Evolutionary conservation across 2,329 filamentous ascomycete species (phyloP).

Genomic region (Trichoderma atroviride): DNA sequence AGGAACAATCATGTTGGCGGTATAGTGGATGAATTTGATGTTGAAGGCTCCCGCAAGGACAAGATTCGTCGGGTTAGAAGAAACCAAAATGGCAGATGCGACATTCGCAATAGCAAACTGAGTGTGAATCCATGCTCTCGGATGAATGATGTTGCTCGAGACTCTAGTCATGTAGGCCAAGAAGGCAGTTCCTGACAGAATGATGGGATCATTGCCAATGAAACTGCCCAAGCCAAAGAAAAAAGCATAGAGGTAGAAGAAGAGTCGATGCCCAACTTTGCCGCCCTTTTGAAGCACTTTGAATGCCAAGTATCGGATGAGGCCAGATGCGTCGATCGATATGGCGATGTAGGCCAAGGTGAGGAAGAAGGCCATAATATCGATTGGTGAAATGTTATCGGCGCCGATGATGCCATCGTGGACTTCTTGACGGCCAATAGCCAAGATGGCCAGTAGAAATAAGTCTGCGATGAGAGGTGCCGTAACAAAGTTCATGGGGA

Average conservation of each 20-base stretch:
- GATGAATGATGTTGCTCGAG: slow-evolving; percentile 71
- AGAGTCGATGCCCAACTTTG: slow-evolving; percentile 66
- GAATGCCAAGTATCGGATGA: slow-evolving; percentile 71
- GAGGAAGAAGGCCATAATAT: slow-evolving; percentile 76
- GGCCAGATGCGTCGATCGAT: slow-evolving; percentile 73
- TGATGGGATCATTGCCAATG: slow-evolving; percentile 76
- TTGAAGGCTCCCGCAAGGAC: slow-evolving; percentile 72
- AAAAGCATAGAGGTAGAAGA: slow-evolving; percentile 73
- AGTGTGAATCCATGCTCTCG: slow-evolving; percentile 71
- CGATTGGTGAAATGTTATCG: slow-evolving; percentile 67
- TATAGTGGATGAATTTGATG: slow-evolving; percentile 73
- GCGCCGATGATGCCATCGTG: slow-evolving; percentile 68
- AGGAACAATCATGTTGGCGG: slow-evolving; percentile 76
- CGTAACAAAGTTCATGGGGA: slow-evolving; percentile 72
- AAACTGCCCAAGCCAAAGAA: slow-evolving; percentile 69
- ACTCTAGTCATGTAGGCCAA: slow-evolving; percentile 77
- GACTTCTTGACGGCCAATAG: slow-evolving; percentile 68
- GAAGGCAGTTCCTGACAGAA: slow-evolving; percentile 73
- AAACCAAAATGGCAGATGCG: slow-evolving; percentile 74
- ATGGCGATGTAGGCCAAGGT: slow-evolving; percentile 76
- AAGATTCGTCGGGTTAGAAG: slow-evolving; percentile 76
- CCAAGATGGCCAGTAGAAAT: slow-evolving; percentile 69
- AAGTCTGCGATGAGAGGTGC: slow-evolving; percentile 71
- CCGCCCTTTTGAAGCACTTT: slow-evolving; percentile 70
- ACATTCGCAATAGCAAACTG: slow-evolving; percentile 76